Evolutionary conservation across 306 rosid genomes (phyloP), one percentile per base, ranked within the genome.

Genomic region (Sophora flavescens): DNA sequence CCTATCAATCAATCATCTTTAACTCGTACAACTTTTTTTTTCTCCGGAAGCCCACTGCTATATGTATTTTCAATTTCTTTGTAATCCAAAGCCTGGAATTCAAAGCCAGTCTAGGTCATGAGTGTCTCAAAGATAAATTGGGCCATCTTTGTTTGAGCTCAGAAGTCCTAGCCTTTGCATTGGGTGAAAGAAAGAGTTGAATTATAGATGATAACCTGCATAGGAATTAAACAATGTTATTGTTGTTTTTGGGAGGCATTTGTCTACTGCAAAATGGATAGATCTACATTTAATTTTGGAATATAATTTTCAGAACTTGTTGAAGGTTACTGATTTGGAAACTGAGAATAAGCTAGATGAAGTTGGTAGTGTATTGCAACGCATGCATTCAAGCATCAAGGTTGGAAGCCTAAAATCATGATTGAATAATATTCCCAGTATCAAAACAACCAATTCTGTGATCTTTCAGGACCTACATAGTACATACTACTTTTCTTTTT

Each of bases 281-380:
- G 30, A 28, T 68, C 14, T 30, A 30, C 3, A 33, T 47, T 44
- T 53, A 2, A 15, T 68, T 48, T 15, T 35, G 42, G 66, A 30
- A 52, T 42, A 44, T 9, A 68, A 44, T 57, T 69, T 69, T 57
- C 38, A 66, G 18, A 63, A 35, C 54, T 18, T 75, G 36, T 59
- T 39, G 18, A 52, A 53, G 18, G 15, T 63, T 79, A 35, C 52
- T 69, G 64, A 74, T 74, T 6, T 8, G n/a, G 41, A 68, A 81
- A 62, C 51, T 70, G 57, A 38, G 67, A 84, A 70, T 32, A 76
- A 76, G 53, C 18, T 63, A 39, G 39, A 50, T 61, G 56, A 63
- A 63, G 76, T 33, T 47, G 56, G 39, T 41, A 22, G 33, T 14
- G 61, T 36, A 48, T n/a, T 28, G 39, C 64, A 6, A 45, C 75